Evolutionary conservation across 1,139 yeast genomes (phyloP), one percentile per base, ranked within the genome.

Genomic region (Debaryomyces sp.): DNA sequence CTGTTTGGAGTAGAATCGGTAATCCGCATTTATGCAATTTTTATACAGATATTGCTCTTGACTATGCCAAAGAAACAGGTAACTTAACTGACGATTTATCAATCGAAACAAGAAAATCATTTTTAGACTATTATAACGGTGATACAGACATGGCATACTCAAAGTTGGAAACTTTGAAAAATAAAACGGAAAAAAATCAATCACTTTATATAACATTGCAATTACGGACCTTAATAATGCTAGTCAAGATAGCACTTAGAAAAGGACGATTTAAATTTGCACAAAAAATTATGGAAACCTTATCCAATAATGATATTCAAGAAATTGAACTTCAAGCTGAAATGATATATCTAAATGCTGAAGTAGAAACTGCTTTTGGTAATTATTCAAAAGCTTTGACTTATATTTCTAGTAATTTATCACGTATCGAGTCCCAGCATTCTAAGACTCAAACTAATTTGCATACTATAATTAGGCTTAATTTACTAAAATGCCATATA

Each of bases 1-100:
- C 78, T 0, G 68, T 80, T 27, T 84, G 88, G 87, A 58, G 67
- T 23, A 66, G 82, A 50, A 68, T 77, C 8, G 88, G 88, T 0
- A 70, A 71, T 47, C 70, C 71, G 2, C 62, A 68, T 6, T 60
- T 84, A 35, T 70, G 83, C 29, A 72, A 73, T 10, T 61, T 76
- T 1, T 82, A 82, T 58, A 64, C 70, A 18, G 76, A 74, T 2
- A 63, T 81, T 18, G 80, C 84, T 0, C 45, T 71, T 17, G 72
- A 62, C 1, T 61, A 68, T 24, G 63, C 75, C 6, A 51, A 53
- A 37, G 49, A 55, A 6, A 54, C 61, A 36, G 77, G 69, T 8
- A 72, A 67, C 50, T 59, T 63, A 49, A 61, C 64, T n/a, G 81
- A 78, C 41, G 62, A 62, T 40, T 61, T 75, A 1, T 63, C 75